phyloP scores from a whole-genome alignment of 169 alveolate genomes.

The Plasmodium adleri region DNA sequence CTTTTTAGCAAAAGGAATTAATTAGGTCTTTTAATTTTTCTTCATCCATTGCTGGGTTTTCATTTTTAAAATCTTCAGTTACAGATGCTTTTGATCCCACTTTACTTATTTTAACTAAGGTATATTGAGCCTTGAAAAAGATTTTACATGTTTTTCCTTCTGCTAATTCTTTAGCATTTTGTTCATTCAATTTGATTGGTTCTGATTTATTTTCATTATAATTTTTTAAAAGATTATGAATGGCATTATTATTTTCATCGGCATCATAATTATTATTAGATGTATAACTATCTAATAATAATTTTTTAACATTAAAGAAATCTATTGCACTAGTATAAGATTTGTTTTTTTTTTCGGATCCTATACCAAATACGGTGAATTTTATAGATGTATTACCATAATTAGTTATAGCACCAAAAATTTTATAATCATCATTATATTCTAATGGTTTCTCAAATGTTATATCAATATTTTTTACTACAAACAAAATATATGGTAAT shows the following conservation, averaged over 20 bases:
- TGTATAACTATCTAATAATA: background rate
- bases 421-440: slow-evolving; percentile 28
- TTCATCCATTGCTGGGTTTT: slow-evolving; percentile 10
- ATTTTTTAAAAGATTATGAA: background rate
- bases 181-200: slow-evolving; percentile 3
- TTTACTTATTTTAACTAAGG: slow-evolving; percentile 27
- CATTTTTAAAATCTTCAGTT: slow-evolving; percentile 14
- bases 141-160: slow-evolving; percentile 11
- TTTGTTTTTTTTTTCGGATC: background rate
- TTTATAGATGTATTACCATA: slow-evolving; percentile 40
- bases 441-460: slow-evolving; percentile 20
- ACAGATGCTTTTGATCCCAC: slow-evolving; percentile 7
- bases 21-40: slow-evolving; percentile 18
- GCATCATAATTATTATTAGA: background rate
- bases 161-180: slow-evolving; percentile 4
- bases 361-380: slow-evolving; percentile 17
- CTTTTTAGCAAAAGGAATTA: slow-evolving; percentile 11
- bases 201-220: slow-evolving; percentile 19
- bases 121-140: slow-evolving; percentile 18
- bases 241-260: background rate
- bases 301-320: background rate
- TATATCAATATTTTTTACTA: slow-evolving; percentile 19
- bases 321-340: too few species aligned
- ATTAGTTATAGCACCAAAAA: slow-evolving; percentile 39
- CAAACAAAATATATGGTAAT: background rate